Evolutionary conservation across 441 rosid genomes (phyloP).

Genomic region (Lepidium campestre): DNA sequence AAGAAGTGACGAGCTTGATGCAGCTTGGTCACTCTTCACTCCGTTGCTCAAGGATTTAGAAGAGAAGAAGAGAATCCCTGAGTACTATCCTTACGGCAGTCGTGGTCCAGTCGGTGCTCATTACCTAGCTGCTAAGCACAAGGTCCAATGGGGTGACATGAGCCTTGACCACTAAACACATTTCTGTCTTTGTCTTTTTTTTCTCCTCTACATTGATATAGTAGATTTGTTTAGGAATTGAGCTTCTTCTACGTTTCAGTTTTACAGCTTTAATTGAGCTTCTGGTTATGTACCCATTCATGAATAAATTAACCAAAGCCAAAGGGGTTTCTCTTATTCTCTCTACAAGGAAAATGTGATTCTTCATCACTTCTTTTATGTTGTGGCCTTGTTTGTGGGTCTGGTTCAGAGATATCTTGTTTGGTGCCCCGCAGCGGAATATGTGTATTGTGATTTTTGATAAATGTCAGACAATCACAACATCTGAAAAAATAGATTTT

Average conservation of each 20-base stretch:
- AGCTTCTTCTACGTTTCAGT: conserved; percentile 9
- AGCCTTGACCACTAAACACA: conserved; percentile 33
- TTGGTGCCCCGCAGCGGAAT: too few species aligned
- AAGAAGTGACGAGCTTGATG: conserved; percentile 88
- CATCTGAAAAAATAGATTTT: too few species aligned
- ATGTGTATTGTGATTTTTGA: too few species aligned
- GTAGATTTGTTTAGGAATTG: conserved; percentile 12
- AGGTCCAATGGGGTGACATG: conserved; percentile 85
- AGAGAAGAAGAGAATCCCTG: conserved; percentile 64
- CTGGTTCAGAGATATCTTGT: background rate
- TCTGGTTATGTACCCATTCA: conserved; percentile 7
- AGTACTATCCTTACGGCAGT: conserved; percentile 85
- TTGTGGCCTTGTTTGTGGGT: background rate
- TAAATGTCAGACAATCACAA: too few species aligned
- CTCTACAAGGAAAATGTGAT: background rate
- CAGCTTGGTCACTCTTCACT: conserved; percentile 81
- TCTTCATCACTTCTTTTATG: background rate
- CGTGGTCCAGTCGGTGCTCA: conserved; percentile 97
- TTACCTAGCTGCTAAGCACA: conserved; percentile 85
- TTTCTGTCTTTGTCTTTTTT: background rate
- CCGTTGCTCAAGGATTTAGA: conserved; percentile 77
- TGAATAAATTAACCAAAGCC: background rate
- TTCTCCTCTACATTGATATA: background rate
- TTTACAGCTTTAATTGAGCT: background rate
- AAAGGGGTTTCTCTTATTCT: background rate